A percentile compares a stretch with the other conserved stretches of the same genome.
phyloP scores from a whole-genome alignment of 2,329 filamentous ascomycete genomes.

The Colletotrichum spaethianum region DNA sequence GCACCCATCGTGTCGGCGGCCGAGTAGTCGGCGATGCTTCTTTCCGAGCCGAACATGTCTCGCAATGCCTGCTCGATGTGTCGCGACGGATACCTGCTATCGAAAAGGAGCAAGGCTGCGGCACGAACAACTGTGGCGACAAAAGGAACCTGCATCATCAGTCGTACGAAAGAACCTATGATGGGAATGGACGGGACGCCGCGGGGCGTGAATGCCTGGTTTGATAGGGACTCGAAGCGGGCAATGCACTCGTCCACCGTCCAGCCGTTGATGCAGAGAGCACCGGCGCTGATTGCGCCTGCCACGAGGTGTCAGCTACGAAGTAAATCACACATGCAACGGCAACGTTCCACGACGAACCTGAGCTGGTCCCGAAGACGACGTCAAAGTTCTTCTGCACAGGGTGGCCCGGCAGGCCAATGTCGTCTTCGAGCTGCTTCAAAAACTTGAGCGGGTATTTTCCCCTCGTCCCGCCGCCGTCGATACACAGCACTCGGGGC shows the following conservation, averaged over 20 bases:
- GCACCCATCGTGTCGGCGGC: conserved; percentile 1
- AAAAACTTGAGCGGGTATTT: conserved; percentile 49
- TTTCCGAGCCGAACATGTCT: conserved; percentile 1
- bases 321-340: not conserved
- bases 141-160: conserved; percentile 18
- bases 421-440: conserved; percentile 45
- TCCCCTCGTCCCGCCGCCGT: conserved; percentile 50
- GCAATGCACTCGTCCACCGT: conserved; percentile 20
- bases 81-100: conserved; percentile 8
- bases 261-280: conserved; percentile 18
- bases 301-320: not conserved
- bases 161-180: conserved; percentile 1
- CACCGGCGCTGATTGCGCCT: conserved; percentile 3
- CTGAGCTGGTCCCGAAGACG: conserved; percentile 19
- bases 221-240: conserved; percentile 9
- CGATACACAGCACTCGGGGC: conserved; percentile 14
- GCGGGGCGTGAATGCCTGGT: conserved; percentile 8
- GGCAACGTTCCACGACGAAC: not conserved
- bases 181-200: not conserved
- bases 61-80: conserved; percentile 23
- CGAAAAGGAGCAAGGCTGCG: conserved; percentile 6
- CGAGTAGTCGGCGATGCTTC: conserved; percentile 6
- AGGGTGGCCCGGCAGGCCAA: conserved; percentile 31
- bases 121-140: not conserved
- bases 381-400: conserved; percentile 19